These are phyloP conservation scores for Verticillium dahliae DNA, from an alignment of 2,329 filamentous ascomycete genomes.

Conservation along the genomic window DNA sequence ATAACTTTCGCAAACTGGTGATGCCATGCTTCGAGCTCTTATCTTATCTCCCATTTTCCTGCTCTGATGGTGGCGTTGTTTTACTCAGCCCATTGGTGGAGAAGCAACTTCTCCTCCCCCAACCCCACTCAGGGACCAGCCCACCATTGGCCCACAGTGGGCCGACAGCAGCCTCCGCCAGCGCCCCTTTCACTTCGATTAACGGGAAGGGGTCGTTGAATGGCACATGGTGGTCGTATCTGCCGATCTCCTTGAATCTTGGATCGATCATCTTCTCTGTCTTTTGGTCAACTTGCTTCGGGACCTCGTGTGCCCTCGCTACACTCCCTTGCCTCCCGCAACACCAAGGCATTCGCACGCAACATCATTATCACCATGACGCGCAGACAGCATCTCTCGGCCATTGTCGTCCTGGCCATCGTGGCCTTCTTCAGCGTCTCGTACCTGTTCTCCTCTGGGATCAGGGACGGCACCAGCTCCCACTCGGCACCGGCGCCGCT, in stretches of 20 bases:
- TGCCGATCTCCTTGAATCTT: background rate
- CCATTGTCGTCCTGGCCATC: constrained; percentile 47
- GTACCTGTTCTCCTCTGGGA: constrained; percentile 48
- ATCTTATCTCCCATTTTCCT: background rate
- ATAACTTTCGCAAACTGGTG: background rate
- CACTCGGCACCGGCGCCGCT: constrained; percentile 1
- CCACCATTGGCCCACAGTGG: background rate
- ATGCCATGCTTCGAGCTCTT: background rate
- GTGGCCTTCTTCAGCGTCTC: constrained; percentile 51
- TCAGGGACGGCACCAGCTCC: constrained; percentile 4
- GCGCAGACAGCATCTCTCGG: constrained; percentile 44
- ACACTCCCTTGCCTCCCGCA: background rate
- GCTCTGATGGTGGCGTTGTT: background rate
- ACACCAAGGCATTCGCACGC: background rate
- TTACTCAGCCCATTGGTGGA: background rate
- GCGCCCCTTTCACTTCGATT: background rate
- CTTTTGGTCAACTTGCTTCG: background rate
- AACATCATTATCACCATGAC: constrained; percentile 32
- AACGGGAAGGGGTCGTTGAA: background rate
- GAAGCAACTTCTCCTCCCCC: background rate
- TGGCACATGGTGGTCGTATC: background rate
- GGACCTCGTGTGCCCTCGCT: background rate
- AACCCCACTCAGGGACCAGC: background rate
- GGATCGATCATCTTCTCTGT: background rate
- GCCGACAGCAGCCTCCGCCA: background rate